phyloP scores from a whole-genome alignment of 139 green algal genomes.

The Closterium sp. region DNA sequence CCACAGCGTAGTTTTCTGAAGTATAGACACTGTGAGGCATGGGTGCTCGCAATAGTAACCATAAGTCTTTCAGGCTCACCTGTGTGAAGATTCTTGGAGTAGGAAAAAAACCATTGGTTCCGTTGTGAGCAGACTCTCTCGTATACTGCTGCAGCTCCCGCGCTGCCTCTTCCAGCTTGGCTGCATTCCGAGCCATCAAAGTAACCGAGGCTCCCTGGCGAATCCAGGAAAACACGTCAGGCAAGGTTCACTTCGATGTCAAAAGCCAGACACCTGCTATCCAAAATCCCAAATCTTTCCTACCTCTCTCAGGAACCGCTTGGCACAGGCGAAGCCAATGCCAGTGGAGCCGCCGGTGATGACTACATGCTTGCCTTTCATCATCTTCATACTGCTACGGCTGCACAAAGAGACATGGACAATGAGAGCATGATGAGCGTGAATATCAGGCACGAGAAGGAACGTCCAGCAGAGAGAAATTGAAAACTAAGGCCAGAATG shows the following conservation, averaged over 20 bases:
- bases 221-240: not conserved
- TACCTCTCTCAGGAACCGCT: not conserved
- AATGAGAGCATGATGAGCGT: not conserved
- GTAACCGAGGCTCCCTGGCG: not conserved
- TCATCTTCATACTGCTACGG: not conserved
- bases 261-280: not conserved
- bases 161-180: not conserved
- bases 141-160: not conserved
- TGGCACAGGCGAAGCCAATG: constrained; percentile 21
- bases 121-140: not conserved
- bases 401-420: not conserved
- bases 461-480: no score
- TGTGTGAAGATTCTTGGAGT: not conserved
- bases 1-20: no score
- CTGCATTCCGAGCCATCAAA: not conserved
- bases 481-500: not conserved
- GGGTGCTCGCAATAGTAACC: no score
- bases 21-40: no score
- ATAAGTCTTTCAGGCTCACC: not conserved
- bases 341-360: constrained; percentile 33
- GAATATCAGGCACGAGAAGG: no score
- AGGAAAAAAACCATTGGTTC: not conserved
- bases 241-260: not conserved
- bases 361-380: constrained; percentile 28
- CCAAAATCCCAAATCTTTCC: no score